phyloP scores from a whole-genome alignment of 2,329 filamentous ascomycete genomes.

The Pyricularia sp. region DNA sequence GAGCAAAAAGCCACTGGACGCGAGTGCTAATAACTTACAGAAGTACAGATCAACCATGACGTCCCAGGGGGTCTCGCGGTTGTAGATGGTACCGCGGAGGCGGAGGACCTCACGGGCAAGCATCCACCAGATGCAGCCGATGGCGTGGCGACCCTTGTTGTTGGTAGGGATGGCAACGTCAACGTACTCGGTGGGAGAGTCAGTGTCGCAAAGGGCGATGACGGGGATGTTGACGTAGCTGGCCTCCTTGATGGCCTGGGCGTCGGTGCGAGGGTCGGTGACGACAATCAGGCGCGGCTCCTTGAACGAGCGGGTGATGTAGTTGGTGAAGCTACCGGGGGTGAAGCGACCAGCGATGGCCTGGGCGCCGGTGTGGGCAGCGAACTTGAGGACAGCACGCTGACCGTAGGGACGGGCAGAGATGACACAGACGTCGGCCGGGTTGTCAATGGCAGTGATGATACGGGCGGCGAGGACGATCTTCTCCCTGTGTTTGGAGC shows the following conservation, averaged over 20 bases:
- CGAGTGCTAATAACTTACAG: conserved; percentile 41
- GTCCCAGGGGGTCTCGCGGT: conserved; percentile 95
- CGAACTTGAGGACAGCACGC: conserved; percentile 99
- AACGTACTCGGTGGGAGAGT: conserved; percentile 99
- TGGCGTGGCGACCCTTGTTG: conserved; percentile 99
- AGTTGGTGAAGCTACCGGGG: conserved; percentile 99
- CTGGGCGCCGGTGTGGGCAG: conserved; percentile 91
- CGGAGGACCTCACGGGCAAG: conserved; percentile 98
- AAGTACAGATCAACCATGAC: conserved; percentile 99
- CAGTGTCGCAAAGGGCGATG: conserved; percentile 97
- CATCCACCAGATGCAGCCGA: conserved; percentile 99
- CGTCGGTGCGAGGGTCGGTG: conserved; percentile 98
- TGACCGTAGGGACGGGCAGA: conserved; percentile 98
- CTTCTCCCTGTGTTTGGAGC: conserved; percentile 66
- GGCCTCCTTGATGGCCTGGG: conserved; percentile 99
- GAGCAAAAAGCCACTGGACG: not conserved
- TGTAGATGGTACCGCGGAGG: conserved; percentile 90
- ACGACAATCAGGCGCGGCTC: conserved; percentile 99
- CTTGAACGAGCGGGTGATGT: conserved; percentile 99
- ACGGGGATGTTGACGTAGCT: conserved; percentile 99
- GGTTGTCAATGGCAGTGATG: conserved; percentile 98
- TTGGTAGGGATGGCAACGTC: conserved; percentile 99
- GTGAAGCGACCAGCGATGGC: conserved; percentile 99
- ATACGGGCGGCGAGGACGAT: conserved; percentile 97
- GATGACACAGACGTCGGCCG: conserved; percentile 97